Percentiles rank a stretch among this genome's conserved stretches.
Conservation (phyloP, 148 eudicot genomes). For the Rhododendron ferrugineum region DNA sequence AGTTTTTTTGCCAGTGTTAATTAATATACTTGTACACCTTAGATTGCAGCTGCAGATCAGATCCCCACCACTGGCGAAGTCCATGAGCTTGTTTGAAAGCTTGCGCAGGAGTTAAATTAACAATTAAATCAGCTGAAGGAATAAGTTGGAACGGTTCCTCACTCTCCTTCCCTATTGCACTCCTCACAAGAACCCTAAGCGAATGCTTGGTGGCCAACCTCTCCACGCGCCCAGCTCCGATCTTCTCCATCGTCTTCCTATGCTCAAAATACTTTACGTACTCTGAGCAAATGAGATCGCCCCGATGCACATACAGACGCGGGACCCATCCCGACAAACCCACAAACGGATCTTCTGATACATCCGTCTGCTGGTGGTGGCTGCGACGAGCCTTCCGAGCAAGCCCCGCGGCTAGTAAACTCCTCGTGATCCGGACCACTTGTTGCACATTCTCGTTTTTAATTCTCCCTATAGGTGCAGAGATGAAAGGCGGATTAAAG, state of each 20-base stretch:
- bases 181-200: slow-evolving; percentile 59
- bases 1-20: too few species aligned
- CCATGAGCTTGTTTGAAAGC: slow-evolving; percentile 74
- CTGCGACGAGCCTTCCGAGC: slow-evolving; percentile 28
- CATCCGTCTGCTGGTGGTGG: slow-evolving; percentile 20
- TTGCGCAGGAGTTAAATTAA: slow-evolving; percentile 37
- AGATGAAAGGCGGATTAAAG: slow-evolving; percentile 76
- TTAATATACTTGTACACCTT: slow-evolving; percentile 27
- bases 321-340: slow-evolving; percentile 49
- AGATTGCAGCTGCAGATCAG: slow-evolving; percentile 44
- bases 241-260: slow-evolving; percentile 49
- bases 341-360: slow-evolving; percentile 34
- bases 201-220: slow-evolving; percentile 75
- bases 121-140: slow-evolving; percentile 67
- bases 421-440: slow-evolving; percentile 67
- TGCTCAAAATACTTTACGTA: slow-evolving; percentile 59
- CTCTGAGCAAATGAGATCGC: slow-evolving; percentile 53
- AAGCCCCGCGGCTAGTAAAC: slow-evolving; percentile 72
- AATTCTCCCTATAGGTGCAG: slow-evolving; percentile 73
- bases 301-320: slow-evolving; percentile 37
- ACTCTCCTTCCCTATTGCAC: slow-evolving; percentile 53
- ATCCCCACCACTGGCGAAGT: slow-evolving; percentile 82
- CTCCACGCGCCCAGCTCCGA: slow-evolving; percentile 44
- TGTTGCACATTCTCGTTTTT: slow-evolving; percentile 68
- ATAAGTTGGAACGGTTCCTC: slow-evolving; percentile 69